Conservation (phyloP, 306 rosid genomes). For the Abrus precatorius region DNA sequence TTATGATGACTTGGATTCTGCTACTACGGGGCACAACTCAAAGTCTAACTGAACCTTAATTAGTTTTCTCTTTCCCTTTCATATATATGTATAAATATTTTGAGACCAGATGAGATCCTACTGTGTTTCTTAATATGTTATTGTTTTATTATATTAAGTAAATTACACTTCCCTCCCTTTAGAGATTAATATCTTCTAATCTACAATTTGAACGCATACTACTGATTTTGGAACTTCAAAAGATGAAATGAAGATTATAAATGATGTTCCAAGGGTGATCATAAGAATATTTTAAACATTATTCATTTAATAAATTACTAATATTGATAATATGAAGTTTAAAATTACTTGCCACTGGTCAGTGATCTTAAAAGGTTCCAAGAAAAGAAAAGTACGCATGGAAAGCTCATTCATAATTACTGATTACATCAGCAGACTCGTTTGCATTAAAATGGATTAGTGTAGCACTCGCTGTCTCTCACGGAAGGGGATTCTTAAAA, state of each 20-base stretch:
- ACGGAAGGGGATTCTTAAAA: neutral
- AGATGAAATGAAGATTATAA: constrained; percentile 1
- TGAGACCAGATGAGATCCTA: neutral
- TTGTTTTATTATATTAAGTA: neutral
- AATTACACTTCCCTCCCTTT: no score
- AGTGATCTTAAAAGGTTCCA: neutral
- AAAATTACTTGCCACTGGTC: neutral
- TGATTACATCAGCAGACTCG: no score
- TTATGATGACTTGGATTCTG: neutral
- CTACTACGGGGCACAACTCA: no score
- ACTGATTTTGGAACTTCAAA: neutral
- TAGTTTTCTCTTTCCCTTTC: neutral
- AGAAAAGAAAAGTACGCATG: neutral
- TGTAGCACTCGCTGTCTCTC: neutral
- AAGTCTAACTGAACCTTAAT: no score
- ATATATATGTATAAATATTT: neutral
- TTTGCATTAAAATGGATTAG: neutral
- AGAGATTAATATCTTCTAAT: no score
- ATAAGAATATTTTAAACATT: neutral
- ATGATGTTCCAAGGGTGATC: neutral
- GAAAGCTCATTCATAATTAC: neutral
- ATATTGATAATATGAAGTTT: neutral
- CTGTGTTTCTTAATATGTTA: constrained; percentile 1
- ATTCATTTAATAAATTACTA: neutral
- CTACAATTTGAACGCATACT: neutral